Evolutionary conservation across 257 asterid species (phyloP), one percentile per base, ranked within the genome.

Genomic region (Nicotiana paniculata): DNA sequence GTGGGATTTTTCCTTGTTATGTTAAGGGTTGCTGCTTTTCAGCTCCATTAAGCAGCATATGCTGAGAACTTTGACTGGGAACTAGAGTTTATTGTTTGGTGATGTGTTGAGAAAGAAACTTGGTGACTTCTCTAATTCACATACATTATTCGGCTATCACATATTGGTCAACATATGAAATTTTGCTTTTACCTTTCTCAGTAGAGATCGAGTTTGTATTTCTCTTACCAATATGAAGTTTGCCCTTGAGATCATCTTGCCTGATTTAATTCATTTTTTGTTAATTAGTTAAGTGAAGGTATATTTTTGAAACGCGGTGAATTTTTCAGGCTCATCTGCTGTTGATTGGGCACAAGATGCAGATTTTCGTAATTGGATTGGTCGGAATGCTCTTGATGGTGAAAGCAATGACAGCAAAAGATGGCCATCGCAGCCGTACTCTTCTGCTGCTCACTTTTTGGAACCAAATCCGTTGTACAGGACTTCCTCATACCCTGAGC

Each of bases 401-500:
- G 95, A 91, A 87, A 72, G 86, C 77, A 63, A 70, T 69, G 88
- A 92, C n/a, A 87, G 83, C 82, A 87, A 87, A 85, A 88, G 89
- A 80, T 86, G 95, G 97, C 84, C 98, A 68, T 86, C 97, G 3
- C 97, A 90, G 26, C 92, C 91, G 35, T 88, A 92, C 82, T 83
- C 82, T 9, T 80, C 97, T n/a, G 76, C 91, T 61, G 82, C 88
- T 81, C 87, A 82, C 81, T 59, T 82, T 63, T 77, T 86, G 84
- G 97, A 91, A 66, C 26, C 93, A 26, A 89, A 86, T 63, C 84
- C 88, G 9, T 82, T 96, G 90, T 90, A 90, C 85, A 90, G 99
- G 85, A 90, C 98, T 81, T 89, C 97, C 53, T 94, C 99, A 16
- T 92, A 94, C 84, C 99, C 99, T 33, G 94, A 92, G 78, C 97